These are phyloP conservation scores for Lactifluus rugatus DNA, from an alignment of 768 basidiomycete species.

Conservation along the genomic window DNA sequence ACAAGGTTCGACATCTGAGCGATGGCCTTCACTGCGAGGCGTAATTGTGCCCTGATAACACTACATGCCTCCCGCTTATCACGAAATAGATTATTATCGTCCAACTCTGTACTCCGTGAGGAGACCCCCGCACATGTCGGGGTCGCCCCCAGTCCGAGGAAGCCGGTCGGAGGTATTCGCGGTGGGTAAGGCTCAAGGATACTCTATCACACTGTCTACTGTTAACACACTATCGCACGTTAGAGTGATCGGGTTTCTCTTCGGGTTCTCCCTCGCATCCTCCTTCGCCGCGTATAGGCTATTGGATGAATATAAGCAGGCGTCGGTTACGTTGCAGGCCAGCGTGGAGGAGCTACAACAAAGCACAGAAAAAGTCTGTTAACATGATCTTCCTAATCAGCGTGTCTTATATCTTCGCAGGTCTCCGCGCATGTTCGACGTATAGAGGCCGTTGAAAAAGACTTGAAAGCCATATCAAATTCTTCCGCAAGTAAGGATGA, in stretches of 20 bases:
- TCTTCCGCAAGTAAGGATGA: conserved; percentile 72
- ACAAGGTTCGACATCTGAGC: neutral
- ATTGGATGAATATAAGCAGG: conserved; percentile 82
- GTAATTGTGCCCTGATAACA: conserved; percentile 1
- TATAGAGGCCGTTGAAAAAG: conserved; percentile 85
- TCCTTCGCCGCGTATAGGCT: conserved; percentile 81
- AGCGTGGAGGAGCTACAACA: conserved; percentile 81
- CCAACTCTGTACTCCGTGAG: conserved; percentile 34
- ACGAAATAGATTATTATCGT: conserved; percentile 34
- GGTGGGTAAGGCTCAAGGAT: conserved; percentile 29
- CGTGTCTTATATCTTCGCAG: conserved; percentile 28
- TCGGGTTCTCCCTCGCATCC: conserved; percentile 86
- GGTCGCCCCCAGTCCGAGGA: conserved; percentile 47
- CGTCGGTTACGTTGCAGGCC: conserved; percentile 77
- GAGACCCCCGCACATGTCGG: conserved; percentile 41
- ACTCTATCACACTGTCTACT: neutral
- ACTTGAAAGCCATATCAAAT: conserved; percentile 64
- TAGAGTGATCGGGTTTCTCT: conserved; percentile 76
- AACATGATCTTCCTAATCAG: neutral
- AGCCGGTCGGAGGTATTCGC: conserved; percentile 55
- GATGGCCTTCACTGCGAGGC: conserved; percentile 20
- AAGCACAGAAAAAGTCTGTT: conserved; percentile 67
- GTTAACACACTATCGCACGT: neutral
- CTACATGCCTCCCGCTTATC: neutral
- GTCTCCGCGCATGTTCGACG: conserved; percentile 72